Evolutionary conservation across 1,284 basidiomycete species (phyloP), one percentile per base, ranked within the genome.

Genomic region (Lentinus polychrous): DNA sequence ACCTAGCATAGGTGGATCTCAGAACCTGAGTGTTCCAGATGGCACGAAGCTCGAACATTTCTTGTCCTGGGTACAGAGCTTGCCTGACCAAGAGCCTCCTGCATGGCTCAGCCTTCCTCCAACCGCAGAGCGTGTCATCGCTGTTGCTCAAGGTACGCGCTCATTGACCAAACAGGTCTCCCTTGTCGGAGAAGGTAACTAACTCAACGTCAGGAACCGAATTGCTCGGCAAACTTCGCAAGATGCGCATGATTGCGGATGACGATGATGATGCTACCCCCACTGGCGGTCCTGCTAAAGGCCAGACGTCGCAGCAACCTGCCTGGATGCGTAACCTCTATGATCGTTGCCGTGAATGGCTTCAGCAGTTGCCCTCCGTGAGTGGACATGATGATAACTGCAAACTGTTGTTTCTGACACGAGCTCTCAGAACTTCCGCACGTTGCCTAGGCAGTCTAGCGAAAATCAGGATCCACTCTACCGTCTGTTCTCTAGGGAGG

Each of bases 41-140:
- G 94, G 93, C 23, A 94, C 91, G 1, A 90, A 91, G 67, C 72
- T 96, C 52, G 83, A 89, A 42, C 88, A 93, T 55, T 98, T 94
- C 78, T 60, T 94, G 49, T 71, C 77, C 11, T 98, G 94, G 94
- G 87, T 91, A 3, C 80, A 86, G 57, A 74, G 75, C 14, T 68
- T 97, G 35, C 94, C 94, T 0, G 92, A 95, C 60, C 81, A 87
- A 42, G 91, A 95, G 63, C 94, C 94, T 2, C 92, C 92, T 1
- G 81, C 90, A 24, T 96, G 94, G 92, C 74, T 97, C 45, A 89
- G 90, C 59, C 75, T 97, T 24, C 93, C 94, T 3, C 84, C 87
- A 0, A 89, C 88, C 15, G 93, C 94, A 15, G 93, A 96, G 63
- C 81, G 85, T 20, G 85, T 96, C 34, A 94, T 96, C 56, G 92